Conservation (phyloP, 805 yeast genomes). For the Saccharomycopsis sp. region DNA sequence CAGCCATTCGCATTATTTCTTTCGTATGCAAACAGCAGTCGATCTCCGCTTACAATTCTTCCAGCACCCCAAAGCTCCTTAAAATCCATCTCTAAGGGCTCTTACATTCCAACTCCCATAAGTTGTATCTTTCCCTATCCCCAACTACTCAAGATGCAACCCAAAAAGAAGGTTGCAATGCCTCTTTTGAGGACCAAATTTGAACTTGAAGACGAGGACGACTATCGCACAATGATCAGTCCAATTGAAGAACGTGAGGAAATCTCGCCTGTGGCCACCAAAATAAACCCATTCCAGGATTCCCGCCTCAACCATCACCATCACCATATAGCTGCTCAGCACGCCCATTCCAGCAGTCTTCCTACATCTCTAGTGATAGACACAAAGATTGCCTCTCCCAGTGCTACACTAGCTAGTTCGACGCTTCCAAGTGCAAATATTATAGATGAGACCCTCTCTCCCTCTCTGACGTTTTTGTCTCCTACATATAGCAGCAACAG, state of each 20-base stretch:
- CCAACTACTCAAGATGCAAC: neutral
- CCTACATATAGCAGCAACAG: neutral
- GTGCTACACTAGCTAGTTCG: neutral
- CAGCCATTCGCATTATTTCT: too few species aligned
- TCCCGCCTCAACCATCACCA: neutral
- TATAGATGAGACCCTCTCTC: neutral
- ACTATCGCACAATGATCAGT: slow-evolving; percentile 15
- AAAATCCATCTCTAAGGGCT: too few species aligned
- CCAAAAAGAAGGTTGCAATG: slow-evolving; percentile 10
- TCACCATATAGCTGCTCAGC: neutral
- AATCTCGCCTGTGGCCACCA: slow-evolving; percentile 8
- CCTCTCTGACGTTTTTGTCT: neutral
- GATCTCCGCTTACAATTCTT: too few species aligned
- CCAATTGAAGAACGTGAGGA: slow-evolving; percentile 21
- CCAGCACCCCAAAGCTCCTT: neutral
- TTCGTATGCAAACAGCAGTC: neutral
- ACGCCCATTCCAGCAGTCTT: slow-evolving; percentile 5
- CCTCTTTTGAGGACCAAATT: slow-evolving; percentile 14
- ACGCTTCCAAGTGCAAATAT: neutral
- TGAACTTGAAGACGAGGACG: slow-evolving; percentile 9
- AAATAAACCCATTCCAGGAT: slow-evolving; percentile 3
- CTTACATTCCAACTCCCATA: too few species aligned
- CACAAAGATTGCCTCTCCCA: neutral
- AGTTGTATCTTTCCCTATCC: too few species aligned
- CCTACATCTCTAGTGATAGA: neutral